These are phyloP conservation scores for Phlebiopsis flavidoalba DNA, from an alignment of 768 basidiomycete genomes.

Conservation along the genomic window DNA sequence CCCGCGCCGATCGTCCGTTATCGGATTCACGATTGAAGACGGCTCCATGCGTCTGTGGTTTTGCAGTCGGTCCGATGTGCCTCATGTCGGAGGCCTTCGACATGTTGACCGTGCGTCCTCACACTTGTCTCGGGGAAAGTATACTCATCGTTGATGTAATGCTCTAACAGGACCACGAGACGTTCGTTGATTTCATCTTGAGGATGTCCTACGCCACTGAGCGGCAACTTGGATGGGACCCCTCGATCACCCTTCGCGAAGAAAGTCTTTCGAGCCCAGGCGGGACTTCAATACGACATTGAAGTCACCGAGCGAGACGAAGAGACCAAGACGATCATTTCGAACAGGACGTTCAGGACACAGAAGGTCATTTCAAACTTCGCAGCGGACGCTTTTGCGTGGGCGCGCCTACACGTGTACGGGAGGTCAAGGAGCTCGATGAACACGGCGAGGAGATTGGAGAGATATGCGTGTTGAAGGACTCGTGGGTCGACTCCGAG, in stretches of 20 bases:
- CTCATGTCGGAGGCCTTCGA: constrained; percentile 16
- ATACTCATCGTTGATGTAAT: neutral
- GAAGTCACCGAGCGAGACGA: neutral
- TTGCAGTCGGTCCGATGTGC: constrained; percentile 16
- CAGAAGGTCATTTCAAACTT: neutral
- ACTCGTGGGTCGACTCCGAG: constrained; percentile 10
- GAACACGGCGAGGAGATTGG: neutral
- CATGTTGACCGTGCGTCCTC: constrained; percentile 6
- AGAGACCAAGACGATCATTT: neutral
- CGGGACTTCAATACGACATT: neutral
- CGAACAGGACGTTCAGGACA: constrained; percentile 2
- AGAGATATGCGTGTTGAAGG: constrained; percentile 5
- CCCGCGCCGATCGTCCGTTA: constrained; percentile 18
- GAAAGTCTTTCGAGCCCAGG: neutral
- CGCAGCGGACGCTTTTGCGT: constrained; percentile 5
- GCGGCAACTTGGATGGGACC: neutral
- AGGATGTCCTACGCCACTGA: neutral
- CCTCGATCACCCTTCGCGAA: neutral
- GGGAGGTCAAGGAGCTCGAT: constrained; percentile 5
- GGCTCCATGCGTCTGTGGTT: constrained; percentile 25
- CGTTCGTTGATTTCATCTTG: neutral
- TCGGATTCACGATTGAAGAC: constrained; percentile 26
- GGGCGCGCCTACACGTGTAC: constrained; percentile 14
- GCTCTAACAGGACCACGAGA: neutral
- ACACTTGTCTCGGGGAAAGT: neutral